A percentile compares a stretch with the other conserved stretches of the same genome.
phyloP scores from a whole-genome alignment of 1,284 basidiomycete species.

The Melanopsichium pennsylvanicum region DNA sequence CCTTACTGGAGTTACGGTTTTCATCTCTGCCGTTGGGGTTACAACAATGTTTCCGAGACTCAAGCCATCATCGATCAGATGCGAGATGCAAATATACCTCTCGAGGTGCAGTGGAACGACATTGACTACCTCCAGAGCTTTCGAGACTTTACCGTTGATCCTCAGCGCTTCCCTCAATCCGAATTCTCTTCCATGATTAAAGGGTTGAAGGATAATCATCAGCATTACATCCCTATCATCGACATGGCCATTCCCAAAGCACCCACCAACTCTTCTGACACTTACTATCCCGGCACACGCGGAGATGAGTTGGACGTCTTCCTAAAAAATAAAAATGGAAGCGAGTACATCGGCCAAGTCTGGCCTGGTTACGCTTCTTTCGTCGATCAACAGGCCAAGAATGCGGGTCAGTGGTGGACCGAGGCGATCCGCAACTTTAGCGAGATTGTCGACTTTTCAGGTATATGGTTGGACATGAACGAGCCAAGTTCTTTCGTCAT shows the following conservation, averaged over 20 bases:
- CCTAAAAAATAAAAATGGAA: conserved; percentile 59
- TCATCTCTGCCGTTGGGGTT: conserved; percentile 57
- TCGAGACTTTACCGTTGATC: conserved; percentile 76
- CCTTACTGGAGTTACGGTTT: conserved; percentile 55
- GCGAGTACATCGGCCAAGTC: conserved; percentile 74
- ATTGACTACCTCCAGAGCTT: conserved; percentile 74
- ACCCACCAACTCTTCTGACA: conserved; percentile 66
- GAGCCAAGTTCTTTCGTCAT: conserved; percentile 45
- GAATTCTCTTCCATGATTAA: conserved; percentile 74
- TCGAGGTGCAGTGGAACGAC: conserved; percentile 81
- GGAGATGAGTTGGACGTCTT: conserved; percentile 52
- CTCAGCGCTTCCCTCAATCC: conserved; percentile 72
- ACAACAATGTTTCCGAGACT: conserved; percentile 41
- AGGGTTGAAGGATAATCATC: conserved; percentile 70
- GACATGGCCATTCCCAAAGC: conserved; percentile 62
- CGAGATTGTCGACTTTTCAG: conserved; percentile 41
- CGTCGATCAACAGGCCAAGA: conserved; percentile 37
- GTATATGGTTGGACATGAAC: conserved; percentile 59
- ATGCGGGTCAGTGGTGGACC: conserved; percentile 49
- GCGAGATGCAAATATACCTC: conserved; percentile 69
- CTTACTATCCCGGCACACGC: conserved; percentile 40
- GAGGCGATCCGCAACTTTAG: conserved; percentile 47
- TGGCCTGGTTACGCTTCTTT: conserved; percentile 43
- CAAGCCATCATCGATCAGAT: conserved; percentile 39
- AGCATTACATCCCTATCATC: conserved; percentile 67